Evolutionary conservation across 164 flowering plant genomes (phyloP), one percentile per base, ranked within the genome.

Genomic region (Berberis thunbergii): DNA sequence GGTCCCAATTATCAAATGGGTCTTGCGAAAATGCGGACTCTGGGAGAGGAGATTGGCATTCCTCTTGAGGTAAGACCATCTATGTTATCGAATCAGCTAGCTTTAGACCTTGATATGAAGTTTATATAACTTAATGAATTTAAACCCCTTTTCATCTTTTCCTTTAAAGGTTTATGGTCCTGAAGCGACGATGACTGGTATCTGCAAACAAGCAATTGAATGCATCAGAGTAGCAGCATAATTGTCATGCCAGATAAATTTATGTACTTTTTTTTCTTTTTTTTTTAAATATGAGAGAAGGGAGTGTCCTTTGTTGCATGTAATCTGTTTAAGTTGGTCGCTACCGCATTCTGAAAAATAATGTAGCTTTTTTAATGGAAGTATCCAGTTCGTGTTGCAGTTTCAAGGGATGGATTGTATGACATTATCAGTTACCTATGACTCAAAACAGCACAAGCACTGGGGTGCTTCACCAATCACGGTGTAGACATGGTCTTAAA

Each of bases 1-100:
- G 98, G 98, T 65, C 98, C 97, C 7, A 92, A 92, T 68, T 92
- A 89, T 72, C 93, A 89, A 72, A 85, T 77, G 43, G 98, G 98
- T 64, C 67, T 92, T 58, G 81, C 86, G n/a, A 87, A 77, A 73
- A 89, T 89, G 98, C 85, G 98, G n/a, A 73, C 77, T 12, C 70
- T 89, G 42, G 98, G 93, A 42, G 87, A 83, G 65, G 96, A 92
- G 66, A 74, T 89, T 4, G 95, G 93, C 12, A 70, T 92, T 59
- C 93, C 96, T 39, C 72, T 92, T 61, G 93, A 92, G 96, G 98
- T 92, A 80, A 61, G 66, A 65, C 3, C 26, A 26, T 26, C 26
- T 26, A 26, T 26, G 26, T 26, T 26, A 26, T 26, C 26, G 26
- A 26, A 26, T 26, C 26, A 26, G 9, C 2, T 2, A 0, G 1